Evolutionary conservation across 371 early-diverging fungal genomes (phyloP).

Genomic region (Mucor plumbeus): DNA sequence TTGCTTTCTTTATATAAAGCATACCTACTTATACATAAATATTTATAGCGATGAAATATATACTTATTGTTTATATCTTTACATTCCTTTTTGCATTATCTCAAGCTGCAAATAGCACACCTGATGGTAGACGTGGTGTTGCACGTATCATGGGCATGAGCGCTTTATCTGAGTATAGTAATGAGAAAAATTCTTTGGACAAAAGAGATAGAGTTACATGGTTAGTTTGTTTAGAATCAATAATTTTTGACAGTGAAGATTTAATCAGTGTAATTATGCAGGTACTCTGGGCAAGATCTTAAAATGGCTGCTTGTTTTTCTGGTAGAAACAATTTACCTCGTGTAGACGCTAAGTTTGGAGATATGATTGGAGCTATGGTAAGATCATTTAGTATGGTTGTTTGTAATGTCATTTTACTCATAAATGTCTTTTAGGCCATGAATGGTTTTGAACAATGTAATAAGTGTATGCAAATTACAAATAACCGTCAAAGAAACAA

Average conservation of each 20-base stretch:
- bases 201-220: conserved; percentile 33
- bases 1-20: neutral
- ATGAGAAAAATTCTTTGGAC: neutral
- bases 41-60: neutral
- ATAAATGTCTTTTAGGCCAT: conserved; percentile 17
- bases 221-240: conserved; percentile 1
- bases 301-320: conserved; percentile 41
- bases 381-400: no score
- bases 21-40: neutral
- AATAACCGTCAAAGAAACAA: conserved; percentile 22
- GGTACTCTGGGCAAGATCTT: conserved; percentile 36
- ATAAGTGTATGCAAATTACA: conserved; percentile 43
- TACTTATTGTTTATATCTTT: neutral
- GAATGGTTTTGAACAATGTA: conserved; percentile 37
- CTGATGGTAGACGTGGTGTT: conserved; percentile 19
- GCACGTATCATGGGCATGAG: conserved; percentile 29
- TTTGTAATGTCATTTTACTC: no score
- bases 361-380: conserved; percentile 45
- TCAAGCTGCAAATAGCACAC: conserved; percentile 11
- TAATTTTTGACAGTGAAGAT: no score
- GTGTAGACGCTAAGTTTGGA: conserved; percentile 25
- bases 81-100: conserved; percentile 6
- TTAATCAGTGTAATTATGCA: neutral
- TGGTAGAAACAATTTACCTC: conserved; percentile 31
- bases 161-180: neutral